Percentiles rank a stretch among this genome's conserved stretches.
Evolutionary conservation across 768 basidiomycete genomes (phyloP).

Genomic region (Cystobasidium tubakii): DNA sequence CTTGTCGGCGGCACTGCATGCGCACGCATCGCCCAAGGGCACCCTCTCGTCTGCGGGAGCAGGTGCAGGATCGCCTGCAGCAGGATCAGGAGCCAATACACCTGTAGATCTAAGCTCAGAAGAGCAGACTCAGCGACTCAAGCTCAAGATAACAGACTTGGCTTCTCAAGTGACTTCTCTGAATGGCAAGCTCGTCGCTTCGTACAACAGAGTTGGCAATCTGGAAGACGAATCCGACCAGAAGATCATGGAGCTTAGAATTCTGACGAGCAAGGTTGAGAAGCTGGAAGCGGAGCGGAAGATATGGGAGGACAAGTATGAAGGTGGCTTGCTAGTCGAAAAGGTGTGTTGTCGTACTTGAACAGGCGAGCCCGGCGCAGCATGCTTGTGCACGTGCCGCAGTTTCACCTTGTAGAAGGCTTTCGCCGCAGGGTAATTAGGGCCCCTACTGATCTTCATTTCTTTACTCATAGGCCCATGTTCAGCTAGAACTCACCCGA

Average conservation of each 20-base stretch:
- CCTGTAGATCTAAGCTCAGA: neutral
- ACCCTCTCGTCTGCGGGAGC: neutral
- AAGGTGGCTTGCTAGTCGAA: slow-evolving; percentile 86
- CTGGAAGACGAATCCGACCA: slow-evolving; percentile 83
- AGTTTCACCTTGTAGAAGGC: too few species aligned
- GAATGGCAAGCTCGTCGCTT: slow-evolving; percentile 84
- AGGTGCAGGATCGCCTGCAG: neutral
- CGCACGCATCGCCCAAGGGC: neutral
- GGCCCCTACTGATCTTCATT: neutral
- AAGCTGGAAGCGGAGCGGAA: slow-evolving; percentile 77
- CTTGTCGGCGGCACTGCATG: neutral
- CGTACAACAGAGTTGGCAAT: slow-evolving; percentile 85
- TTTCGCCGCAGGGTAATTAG: too few species aligned
- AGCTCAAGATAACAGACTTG: slow-evolving; percentile 74
- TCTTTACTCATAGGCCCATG: slow-evolving; percentile 53
- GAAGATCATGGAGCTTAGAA: slow-evolving; percentile 58
- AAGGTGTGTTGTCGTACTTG: slow-evolving; percentile 52
- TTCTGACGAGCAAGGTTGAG: slow-evolving; percentile 62
- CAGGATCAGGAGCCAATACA: neutral
- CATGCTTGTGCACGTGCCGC: neutral
- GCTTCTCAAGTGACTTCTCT: slow-evolving; percentile 83
- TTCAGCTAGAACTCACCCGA: slow-evolving; percentile 81
- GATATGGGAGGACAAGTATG: slow-evolving; percentile 80
- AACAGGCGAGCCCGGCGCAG: neutral
- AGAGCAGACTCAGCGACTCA: slow-evolving; percentile 53